Base-by-base conservation (phyloP, 306 rosid species). In the Quercus suber region DNA sequence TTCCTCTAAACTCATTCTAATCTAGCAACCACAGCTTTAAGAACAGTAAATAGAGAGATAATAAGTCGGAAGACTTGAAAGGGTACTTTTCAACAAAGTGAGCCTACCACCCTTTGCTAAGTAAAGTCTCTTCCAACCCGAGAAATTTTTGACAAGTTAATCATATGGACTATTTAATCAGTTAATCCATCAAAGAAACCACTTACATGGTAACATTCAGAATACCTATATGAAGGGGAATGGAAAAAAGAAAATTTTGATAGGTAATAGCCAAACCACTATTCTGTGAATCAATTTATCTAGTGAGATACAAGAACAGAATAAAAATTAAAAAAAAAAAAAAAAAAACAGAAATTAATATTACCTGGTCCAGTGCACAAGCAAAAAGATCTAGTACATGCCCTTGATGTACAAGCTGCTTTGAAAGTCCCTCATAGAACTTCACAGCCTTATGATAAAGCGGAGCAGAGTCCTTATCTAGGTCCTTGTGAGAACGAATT, bases 361-460 rank as follows among this genome's bases (percentile, higher is more conserved):
- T 82, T 84, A 95, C 99, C 98, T 95, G 99, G 89, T 95, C 99
- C 53, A 91, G 98, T 74, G 99, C 98, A 78, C 98, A 87, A 71
- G 97, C 99, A 81, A 95, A 95, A 75, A 95, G 94, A 88, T 95
- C 98, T 80, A 95, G 87, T 43, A 91, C 97, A 78, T 95, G 99
- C 63, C 99, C 99, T 88, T 95, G 99, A 88, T 91, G 92, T 65
- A 95, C 93, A 76, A 95, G 99, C 94, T 95, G 98, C 97, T 89
- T 95, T 1, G 99, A 83, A 71, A 95, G 90, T 70, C 89, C 97
- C 80, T 93, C 99, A 4, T 89, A 95, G 84, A 93, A 95, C 87
- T 93, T 95, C 73, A 93, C 94, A 18, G 97, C 88, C 75, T 93
- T 95, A 78, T 95, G 99, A 79, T 85, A 95, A 83, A 91, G 88